Conservation (phyloP, 805 yeast species). For the Kuraishia floccosa region DNA sequence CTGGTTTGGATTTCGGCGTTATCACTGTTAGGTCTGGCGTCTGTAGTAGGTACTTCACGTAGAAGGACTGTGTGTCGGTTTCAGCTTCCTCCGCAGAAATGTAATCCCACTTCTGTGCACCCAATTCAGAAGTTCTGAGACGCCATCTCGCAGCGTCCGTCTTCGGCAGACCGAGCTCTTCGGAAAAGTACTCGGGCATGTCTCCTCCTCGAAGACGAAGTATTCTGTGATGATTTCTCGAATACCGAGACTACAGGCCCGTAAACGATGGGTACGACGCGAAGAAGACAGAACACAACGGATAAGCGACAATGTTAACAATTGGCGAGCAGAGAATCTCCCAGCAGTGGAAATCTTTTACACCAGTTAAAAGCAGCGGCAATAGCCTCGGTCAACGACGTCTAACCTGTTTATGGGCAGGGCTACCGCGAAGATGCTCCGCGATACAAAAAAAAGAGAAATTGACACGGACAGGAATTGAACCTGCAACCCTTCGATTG, state of each 20-base stretch:
- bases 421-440: no score
- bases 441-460: slow-evolving; percentile 20
- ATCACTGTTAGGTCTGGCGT: slow-evolving; percentile 15
- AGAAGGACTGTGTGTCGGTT: slow-evolving; percentile 38
- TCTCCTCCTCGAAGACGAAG: no score
- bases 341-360: no score
- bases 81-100: slow-evolving; percentile 24
- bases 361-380: no score
- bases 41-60: slow-evolving; percentile 44
- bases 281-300: no score
- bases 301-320: no score
- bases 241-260: no score
- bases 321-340: no score
- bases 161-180: slow-evolving; percentile 48
- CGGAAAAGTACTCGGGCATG: slow-evolving; percentile 61
- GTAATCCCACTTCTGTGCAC: slow-evolving; percentile 78
- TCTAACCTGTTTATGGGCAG: no score
- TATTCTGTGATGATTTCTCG: no score
- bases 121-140: slow-evolving; percentile 54
- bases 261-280: no score
- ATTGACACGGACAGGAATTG: slow-evolving; percentile 76
- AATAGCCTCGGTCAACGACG: no score
- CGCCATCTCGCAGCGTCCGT: slow-evolving; percentile 76
- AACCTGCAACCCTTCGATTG: slow-evolving; percentile 79
- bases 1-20: slow-evolving; percentile 14